Percentiles rank a stretch among this genome's conserved stretches.
phyloP scores from a whole-genome alignment of 2,329 filamentous ascomycete species.

The Trichophaea hybrida region DNA sequence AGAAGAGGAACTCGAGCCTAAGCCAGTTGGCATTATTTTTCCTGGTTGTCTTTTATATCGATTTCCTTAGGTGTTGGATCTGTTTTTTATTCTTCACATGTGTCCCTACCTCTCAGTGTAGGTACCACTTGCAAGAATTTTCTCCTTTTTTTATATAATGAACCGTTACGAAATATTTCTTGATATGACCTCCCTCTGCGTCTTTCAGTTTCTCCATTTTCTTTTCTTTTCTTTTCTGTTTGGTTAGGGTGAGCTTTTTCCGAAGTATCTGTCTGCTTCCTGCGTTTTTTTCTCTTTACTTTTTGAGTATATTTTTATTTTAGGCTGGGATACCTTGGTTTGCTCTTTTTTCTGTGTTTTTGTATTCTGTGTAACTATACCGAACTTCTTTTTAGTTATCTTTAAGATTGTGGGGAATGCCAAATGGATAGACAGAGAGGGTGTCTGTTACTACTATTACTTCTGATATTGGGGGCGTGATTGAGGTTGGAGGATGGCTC shows the following conservation, averaged over 20 bases:
- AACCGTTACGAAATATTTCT: conserved; percentile 1
- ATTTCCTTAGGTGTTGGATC: conserved; percentile 8
- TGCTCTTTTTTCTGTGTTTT: background rate
- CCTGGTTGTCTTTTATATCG: background rate
- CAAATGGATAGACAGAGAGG: background rate
- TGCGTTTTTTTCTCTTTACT: background rate
- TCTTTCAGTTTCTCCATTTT: conserved; percentile 4
- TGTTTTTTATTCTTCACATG: conserved; percentile 7
- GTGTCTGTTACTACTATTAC: background rate
- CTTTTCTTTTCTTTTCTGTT: conserved; percentile 3
- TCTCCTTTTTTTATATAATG: background rate
- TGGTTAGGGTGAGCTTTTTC: background rate
- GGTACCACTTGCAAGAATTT: background rate
- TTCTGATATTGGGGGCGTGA: no score
- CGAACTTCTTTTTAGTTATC: background rate
- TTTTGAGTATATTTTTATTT: background rate
- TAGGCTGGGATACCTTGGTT: background rate
- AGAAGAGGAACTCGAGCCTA: conserved; percentile 31
- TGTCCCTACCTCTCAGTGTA: conserved; percentile 5
- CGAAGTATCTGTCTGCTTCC: background rate
- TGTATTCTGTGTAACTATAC: no score
- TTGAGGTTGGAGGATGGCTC: no score
- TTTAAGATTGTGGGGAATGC: background rate
- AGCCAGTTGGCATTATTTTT: background rate
- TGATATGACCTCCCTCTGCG: background rate